Conservation (phyloP, 2,329 filamentous ascomycete genomes). For the Talaromyces funiculosus region DNA sequence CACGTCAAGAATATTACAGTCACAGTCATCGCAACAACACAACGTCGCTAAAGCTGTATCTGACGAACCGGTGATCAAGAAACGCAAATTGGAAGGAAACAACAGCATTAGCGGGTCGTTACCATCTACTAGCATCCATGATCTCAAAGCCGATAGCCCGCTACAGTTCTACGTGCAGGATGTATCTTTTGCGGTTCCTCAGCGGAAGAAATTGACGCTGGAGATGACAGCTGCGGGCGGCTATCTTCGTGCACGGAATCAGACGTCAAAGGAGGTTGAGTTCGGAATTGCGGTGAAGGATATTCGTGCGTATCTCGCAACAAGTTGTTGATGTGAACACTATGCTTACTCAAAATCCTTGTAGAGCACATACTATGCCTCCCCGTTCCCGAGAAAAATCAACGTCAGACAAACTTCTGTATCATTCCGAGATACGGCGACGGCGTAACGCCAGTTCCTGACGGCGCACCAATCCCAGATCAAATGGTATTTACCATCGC, state of each 20-base stretch:
- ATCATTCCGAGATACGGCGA: slow-evolving; percentile 51
- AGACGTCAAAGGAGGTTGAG: slow-evolving; percentile 48
- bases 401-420: slow-evolving; percentile 59
- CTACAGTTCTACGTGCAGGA: slow-evolving; percentile 47
- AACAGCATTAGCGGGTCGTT: slow-evolving; percentile 6
- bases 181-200: slow-evolving; percentile 56
- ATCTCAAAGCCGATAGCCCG: slow-evolving; percentile 29
- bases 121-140: slow-evolving; percentile 20
- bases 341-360: not conserved
- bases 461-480: slow-evolving; percentile 43
- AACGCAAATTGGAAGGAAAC: slow-evolving; percentile 46
- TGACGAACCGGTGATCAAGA: slow-evolving; percentile 40
- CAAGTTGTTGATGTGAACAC: not conserved
- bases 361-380: slow-evolving; percentile 55
- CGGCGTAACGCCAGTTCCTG: slow-evolving; percentile 42
- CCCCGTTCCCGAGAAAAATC: slow-evolving; percentile 59
- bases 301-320: slow-evolving; percentile 37
- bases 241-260: slow-evolving; percentile 47
- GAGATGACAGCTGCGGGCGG: slow-evolving; percentile 45
- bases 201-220: slow-evolving; percentile 58
- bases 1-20: slow-evolving; percentile 24
- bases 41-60: slow-evolving; percentile 19
- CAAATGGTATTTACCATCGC: slow-evolving; percentile 57
- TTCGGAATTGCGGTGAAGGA: slow-evolving; percentile 48
- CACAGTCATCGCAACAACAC: slow-evolving; percentile 21